Evolutionary conservation across 192 early-diverging fungal genomes (phyloP).

Genomic region (Entomortierella chlamydospora): DNA sequence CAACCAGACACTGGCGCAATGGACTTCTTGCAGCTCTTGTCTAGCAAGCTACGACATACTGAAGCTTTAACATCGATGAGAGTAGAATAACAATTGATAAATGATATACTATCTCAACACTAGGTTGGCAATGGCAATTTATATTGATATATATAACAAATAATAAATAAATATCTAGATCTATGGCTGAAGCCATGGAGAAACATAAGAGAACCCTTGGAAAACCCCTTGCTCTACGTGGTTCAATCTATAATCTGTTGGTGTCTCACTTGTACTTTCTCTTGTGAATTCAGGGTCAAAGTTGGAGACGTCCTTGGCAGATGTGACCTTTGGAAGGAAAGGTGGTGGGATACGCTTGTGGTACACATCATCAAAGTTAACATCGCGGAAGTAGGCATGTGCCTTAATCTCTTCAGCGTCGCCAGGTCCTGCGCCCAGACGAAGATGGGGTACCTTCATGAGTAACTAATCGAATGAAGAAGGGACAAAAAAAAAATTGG

Average conservation of each 20-base stretch:
- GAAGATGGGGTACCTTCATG: conserved; percentile 59
- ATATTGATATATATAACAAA: too few relatives aligned
- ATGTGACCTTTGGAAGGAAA: conserved; percentile 72
- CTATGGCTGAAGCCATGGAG: conserved; percentile 76
- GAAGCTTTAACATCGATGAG: conserved; percentile 27
- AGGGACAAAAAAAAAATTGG: neutral
- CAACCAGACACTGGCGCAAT: conserved; percentile 57
- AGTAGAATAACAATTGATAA: too few relatives aligned
- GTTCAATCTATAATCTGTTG: conserved; percentile 84
- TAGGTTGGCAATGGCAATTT: neutral
- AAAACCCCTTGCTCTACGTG: conserved; percentile 92
- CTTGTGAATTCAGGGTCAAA: conserved; percentile 97
- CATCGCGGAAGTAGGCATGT: conserved; percentile 80
- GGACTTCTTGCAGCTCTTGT: conserved; percentile 56
- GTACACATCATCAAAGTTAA: conserved; percentile 83
- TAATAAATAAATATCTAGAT: neutral
- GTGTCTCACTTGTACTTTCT: conserved; percentile 89
- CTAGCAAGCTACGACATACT: conserved; percentile 40
- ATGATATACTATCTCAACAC: too few relatives aligned
- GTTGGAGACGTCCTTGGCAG: conserved; percentile 89
- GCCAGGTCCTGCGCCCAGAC: conserved; percentile 70
- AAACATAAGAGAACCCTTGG: conserved; percentile 87
- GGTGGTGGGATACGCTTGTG: conserved; percentile 75
- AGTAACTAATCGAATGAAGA: conserved; percentile 40
- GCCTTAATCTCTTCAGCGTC: conserved; percentile 79